phyloP scores from a whole-genome alignment of 257 asterid species.

The Capsicum chinense region DNA sequence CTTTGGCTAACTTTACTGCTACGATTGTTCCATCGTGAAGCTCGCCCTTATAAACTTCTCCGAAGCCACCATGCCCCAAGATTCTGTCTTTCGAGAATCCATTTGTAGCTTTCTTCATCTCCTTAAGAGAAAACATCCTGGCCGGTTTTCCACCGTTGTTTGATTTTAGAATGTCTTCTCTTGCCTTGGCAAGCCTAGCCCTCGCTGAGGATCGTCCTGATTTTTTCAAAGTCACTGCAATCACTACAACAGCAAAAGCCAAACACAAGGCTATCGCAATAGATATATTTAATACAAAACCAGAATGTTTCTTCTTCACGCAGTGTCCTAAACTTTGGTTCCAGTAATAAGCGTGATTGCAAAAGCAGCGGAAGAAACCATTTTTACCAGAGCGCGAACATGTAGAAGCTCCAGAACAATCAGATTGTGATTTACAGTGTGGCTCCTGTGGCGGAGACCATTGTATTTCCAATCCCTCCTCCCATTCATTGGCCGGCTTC shows the following conservation, averaged over 20 bases:
- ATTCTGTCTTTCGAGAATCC: conserved; percentile 46
- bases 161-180: conserved; percentile 46
- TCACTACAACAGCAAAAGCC: conserved; percentile 28
- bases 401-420: conserved; percentile 44
- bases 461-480: conserved; percentile 52
- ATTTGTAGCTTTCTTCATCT: conserved; percentile 51
- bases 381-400: conserved; percentile 36
- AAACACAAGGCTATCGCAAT: conserved; percentile 35
- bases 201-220: conserved; percentile 32
- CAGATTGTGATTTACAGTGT: conserved; percentile 43
- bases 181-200: conserved; percentile 43
- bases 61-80: conserved; percentile 52
- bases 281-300: conserved; percentile 35
- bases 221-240: conserved; percentile 29
- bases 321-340: conserved; percentile 38
- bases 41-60: conserved; percentile 51
- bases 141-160: conserved; percentile 44
- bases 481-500: conserved; percentile 47
- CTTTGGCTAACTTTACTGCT: conserved; percentile 49
- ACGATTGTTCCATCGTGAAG: conserved; percentile 41
- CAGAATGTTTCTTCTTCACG: conserved; percentile 30
- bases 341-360: conserved; percentile 43
- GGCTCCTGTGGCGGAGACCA: conserved; percentile 57
- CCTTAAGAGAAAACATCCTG: conserved; percentile 42
- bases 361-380: conserved; percentile 36